Percentiles rank a stretch among this genome's conserved stretches.
Conservation (phyloP, 768 basidiomycete species). For the Trametes cingulata region DNA sequence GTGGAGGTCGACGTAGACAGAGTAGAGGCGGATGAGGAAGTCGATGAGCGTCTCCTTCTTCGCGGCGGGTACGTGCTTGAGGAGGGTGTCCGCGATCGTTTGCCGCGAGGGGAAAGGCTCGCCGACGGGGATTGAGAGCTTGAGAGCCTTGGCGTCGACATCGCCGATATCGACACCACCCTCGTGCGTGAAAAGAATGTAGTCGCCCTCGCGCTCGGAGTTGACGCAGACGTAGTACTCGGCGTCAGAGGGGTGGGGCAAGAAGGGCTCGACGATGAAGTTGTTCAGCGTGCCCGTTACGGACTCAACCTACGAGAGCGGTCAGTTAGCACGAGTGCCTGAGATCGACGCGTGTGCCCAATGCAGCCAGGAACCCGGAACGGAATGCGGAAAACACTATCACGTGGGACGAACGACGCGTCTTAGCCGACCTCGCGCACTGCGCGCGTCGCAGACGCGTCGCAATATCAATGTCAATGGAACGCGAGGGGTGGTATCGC, state of each 20-base stretch:
- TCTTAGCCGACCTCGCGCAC: constrained; percentile 11
- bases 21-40: constrained; percentile 93
- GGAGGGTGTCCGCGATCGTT: constrained; percentile 70
- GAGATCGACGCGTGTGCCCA: background rate
- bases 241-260: constrained; percentile 89
- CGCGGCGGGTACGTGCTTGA: constrained; percentile 76
- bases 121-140: constrained; percentile 78
- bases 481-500: background rate
- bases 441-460: constrained; percentile 13
- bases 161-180: constrained; percentile 99
- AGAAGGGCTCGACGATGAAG: constrained; percentile 99
- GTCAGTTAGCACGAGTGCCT: constrained; percentile 21
- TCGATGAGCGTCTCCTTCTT: constrained; percentile 93
- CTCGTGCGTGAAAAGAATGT: constrained; percentile 98
- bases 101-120: constrained; percentile 82
- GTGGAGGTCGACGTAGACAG: constrained; percentile 97
- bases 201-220: constrained; percentile 91
- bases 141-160: constrained; percentile 95
- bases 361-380: background rate
- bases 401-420: constrained; percentile 15
- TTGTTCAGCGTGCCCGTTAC: constrained; percentile 94
- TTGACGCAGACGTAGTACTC: constrained; percentile 99
- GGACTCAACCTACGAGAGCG: constrained; percentile 71
- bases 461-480: constrained; percentile 3
- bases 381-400: background rate